Evolutionary conservation across 1,284 basidiomycete species (phyloP), one percentile per base, ranked within the genome.

Genomic region (Paramarasmius palmivorus): DNA sequence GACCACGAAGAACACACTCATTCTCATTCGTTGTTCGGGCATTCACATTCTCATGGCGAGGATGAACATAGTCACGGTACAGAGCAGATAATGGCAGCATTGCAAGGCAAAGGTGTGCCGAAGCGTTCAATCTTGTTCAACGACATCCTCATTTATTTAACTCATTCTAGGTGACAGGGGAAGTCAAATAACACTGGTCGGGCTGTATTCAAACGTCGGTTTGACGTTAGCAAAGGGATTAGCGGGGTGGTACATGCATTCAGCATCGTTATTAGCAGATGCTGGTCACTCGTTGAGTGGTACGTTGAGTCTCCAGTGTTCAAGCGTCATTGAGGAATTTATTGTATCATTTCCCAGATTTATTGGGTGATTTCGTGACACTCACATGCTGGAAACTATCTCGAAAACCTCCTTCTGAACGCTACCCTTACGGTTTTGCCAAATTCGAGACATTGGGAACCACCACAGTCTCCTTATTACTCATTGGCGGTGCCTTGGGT

Each of bases 361-460:
- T 95, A 22, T 71, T 95, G 52, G 92, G 91, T 5, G 97, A 99
- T 73, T 85, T 98, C 60, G 93, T 98, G 45, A 95, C 94, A 1
- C 80, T 99, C 17, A 89, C 92, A 61, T 93, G 90, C 64, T 98
- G 95, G 92, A 85, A 86, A 52, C 81, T 97, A 56, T 94, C 92
- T 2, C 83, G 93, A 52, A 85, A 82, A 64, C 82, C 88, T 17
- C 89, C 94, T 2, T 89, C 87, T 5, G 79, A 78, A 60, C 76
- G 71, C 56, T 96, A 94, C 66, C 94, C 93, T 0, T 90, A 91
- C 57, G 93, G 92, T 49, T 95, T 95, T 65, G 88, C 90, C 60
- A 98, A 98, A 72, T 95, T 94, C 63, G 95, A 98, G 71, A 95
- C 95, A 4, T 78, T 96, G 40, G 95, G 95, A 42, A 95, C 93